phyloP scores from a whole-genome alignment of 2,329 filamentous ascomycete genomes.

The Ophiostoma populinum region DNA sequence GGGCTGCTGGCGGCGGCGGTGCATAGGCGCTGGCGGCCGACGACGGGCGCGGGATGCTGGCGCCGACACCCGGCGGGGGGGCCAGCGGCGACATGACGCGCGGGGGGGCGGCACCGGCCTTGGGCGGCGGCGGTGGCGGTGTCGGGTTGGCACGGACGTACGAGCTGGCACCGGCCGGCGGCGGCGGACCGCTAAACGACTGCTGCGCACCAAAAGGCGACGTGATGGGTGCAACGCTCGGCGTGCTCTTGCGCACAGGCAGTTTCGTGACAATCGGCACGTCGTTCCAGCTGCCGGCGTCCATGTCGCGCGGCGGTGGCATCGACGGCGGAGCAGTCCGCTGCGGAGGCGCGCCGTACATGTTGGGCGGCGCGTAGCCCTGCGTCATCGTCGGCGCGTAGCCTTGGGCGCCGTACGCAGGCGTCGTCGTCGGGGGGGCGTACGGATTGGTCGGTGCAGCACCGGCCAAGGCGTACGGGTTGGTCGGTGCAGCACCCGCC shows the following conservation, averaged over 20 bases:
- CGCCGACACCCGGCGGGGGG: slow-evolving; percentile 32
- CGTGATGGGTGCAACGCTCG: slow-evolving; percentile 49
- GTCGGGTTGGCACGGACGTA: slow-evolving; percentile 34
- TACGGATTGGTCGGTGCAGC: slow-evolving; percentile 27
- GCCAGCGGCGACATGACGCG: slow-evolving; percentile 57
- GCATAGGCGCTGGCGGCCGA: slow-evolving; percentile 44
- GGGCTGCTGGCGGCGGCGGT: slow-evolving; percentile 30
- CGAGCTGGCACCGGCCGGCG: slow-evolving; percentile 35
- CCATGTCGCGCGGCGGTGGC: slow-evolving; percentile 52
- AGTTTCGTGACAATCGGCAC: slow-evolving; percentile 69
- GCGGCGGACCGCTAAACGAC: slow-evolving; percentile 36
- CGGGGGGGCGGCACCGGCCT: slow-evolving; percentile 46
- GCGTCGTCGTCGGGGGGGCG: slow-evolving; percentile 18
- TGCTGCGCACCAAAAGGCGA: slow-evolving; percentile 54
- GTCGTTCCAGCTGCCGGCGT: slow-evolving; percentile 83
- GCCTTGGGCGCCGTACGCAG: slow-evolving; percentile 19
- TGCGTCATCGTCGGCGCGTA: no score
- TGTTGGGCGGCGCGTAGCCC: slow-evolving; percentile 17
- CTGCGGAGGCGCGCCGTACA: slow-evolving; percentile 21
- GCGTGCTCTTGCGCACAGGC: slow-evolving; percentile 56
- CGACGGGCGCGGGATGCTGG: slow-evolving; percentile 32
- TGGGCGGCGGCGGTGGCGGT: slow-evolving; percentile 67
- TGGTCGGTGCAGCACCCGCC: slow-evolving; percentile 16
- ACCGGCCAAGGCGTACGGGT: slow-evolving; percentile 21
- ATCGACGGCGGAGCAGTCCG: slow-evolving; percentile 43